Conservation (phyloP, 495 filamentous ascomycete species). For the Staphylotrichum tortipilum region DNA sequence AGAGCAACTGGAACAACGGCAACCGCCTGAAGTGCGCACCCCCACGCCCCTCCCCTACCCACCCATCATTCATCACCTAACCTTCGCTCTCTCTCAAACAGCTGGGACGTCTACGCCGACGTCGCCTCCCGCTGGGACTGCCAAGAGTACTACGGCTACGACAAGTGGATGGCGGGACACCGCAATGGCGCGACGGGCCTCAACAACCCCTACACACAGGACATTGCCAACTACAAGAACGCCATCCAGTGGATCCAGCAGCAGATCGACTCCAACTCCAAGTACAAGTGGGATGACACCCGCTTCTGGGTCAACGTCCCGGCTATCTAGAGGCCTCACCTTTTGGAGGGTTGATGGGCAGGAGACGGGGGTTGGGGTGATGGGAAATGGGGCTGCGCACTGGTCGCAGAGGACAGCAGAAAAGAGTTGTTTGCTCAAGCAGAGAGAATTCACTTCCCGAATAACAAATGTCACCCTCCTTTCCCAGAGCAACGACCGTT, state of each 20-base stretch:
- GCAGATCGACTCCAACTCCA: neutral
- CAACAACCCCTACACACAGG: neutral
- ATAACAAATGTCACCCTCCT: too few species aligned
- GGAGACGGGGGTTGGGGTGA: too few species aligned
- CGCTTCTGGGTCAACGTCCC: constrained; percentile 2
- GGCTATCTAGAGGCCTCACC: neutral
- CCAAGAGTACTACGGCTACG: constrained; percentile 2
- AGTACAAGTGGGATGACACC: neutral
- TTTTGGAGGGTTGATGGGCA: too few species aligned
- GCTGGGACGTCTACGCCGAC: neutral
- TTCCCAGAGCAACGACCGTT: too few species aligned
- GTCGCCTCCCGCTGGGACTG: neutral
- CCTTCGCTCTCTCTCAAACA: neutral
- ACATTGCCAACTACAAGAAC: constrained; percentile 1
- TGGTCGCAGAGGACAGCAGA: too few species aligned
- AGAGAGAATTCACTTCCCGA: too few species aligned
- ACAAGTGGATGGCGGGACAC: constrained; percentile 1
- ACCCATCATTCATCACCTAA: neutral
- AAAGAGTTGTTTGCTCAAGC: too few species aligned
- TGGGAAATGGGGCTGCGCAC: too few species aligned
- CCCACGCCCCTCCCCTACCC: too few species aligned
- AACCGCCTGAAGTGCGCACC: neutral
- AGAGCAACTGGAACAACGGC: neutral
- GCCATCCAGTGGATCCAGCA: neutral
- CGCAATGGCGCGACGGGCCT: neutral